Evolutionary conservation across 768 basidiomycete species (phyloP).

Genomic region (Ramaria sp.): DNA sequence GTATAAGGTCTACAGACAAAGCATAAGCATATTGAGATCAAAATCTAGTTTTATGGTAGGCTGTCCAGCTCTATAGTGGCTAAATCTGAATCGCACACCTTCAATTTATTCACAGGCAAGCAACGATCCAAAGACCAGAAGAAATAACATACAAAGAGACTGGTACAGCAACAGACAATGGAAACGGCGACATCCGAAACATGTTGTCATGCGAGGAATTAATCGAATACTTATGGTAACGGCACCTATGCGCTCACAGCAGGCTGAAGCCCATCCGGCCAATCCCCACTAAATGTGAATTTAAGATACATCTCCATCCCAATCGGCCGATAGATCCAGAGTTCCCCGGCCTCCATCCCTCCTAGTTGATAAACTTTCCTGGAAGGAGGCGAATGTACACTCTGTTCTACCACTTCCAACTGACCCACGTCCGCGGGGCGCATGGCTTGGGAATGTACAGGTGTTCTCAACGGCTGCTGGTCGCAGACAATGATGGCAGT

Average conservation of each 20-base stretch:
- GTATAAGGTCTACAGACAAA: too few relatives aligned
- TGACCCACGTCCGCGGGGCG: constrained; percentile 30
- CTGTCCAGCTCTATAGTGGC: too few relatives aligned
- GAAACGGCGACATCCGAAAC: too few relatives aligned
- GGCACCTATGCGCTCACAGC: neutral
- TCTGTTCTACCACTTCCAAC: constrained; percentile 46
- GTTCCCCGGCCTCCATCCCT: constrained; percentile 36
- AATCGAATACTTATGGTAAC: too few relatives aligned
- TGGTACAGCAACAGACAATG: too few relatives aligned
- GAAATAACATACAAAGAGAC: neutral
- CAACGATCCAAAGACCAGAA: neutral
- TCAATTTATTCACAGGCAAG: too few relatives aligned
- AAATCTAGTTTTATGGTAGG: too few relatives aligned
- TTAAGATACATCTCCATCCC: constrained; percentile 8
- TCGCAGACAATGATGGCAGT: constrained; percentile 41
- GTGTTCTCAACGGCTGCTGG: constrained; percentile 19
- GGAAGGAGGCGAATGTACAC: constrained; percentile 30
- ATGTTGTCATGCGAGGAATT: too few relatives aligned
- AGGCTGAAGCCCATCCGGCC: constrained; percentile 1
- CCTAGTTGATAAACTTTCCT: constrained; percentile 32
- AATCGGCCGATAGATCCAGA: constrained; percentile 49
- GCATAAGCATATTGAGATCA: too few relatives aligned
- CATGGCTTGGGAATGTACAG: constrained; percentile 25
- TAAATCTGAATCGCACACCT: too few relatives aligned
- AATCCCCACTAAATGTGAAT: neutral